Evolutionary conservation across 2,329 filamentous ascomycete genomes (phyloP).

Genomic region (Colletotrichum lupini): DNA sequence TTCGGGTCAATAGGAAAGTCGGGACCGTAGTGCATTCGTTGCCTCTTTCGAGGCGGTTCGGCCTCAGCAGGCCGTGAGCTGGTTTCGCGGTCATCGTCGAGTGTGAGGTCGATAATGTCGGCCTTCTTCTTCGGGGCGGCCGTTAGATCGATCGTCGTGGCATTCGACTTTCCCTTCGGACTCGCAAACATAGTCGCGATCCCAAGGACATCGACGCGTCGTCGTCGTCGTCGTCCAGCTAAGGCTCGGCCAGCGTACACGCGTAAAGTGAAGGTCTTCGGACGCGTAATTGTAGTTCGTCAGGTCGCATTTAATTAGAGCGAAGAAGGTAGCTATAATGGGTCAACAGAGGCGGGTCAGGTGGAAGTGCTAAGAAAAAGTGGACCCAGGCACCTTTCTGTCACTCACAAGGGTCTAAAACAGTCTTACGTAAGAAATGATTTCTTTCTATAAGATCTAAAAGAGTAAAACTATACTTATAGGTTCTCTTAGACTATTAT

Average conservation of each 20-base stretch:
- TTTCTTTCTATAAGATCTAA: too few relatives aligned
- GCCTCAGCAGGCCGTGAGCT: slow-evolving; percentile 5
- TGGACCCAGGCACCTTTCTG: background rate
- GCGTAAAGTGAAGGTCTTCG: background rate
- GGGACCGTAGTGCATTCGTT: slow-evolving; percentile 40
- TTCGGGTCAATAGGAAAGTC: background rate
- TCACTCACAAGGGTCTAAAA: fast-evolving
- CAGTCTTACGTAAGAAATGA: background rate
- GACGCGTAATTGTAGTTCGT: background rate
- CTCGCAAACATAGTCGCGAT: background rate
- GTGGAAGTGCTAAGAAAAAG: background rate
- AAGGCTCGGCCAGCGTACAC: background rate
- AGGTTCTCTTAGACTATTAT: too few relatives aligned
- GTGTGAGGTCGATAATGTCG: slow-evolving; percentile 44
- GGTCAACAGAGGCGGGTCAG: background rate
- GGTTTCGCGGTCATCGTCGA: slow-evolving; percentile 24
- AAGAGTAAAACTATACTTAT: too few relatives aligned
- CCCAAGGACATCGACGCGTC: background rate
- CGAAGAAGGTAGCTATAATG: background rate
- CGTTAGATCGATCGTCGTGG: background rate
- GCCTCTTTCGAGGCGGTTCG: slow-evolving; percentile 46
- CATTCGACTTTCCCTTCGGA: background rate
- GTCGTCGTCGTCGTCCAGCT: background rate
- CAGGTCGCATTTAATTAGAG: background rate
- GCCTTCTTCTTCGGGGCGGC: background rate